Base-by-base conservation (phyloP, 1,139 yeast genomes). In the Debaryomyces robertsiae region DNA sequence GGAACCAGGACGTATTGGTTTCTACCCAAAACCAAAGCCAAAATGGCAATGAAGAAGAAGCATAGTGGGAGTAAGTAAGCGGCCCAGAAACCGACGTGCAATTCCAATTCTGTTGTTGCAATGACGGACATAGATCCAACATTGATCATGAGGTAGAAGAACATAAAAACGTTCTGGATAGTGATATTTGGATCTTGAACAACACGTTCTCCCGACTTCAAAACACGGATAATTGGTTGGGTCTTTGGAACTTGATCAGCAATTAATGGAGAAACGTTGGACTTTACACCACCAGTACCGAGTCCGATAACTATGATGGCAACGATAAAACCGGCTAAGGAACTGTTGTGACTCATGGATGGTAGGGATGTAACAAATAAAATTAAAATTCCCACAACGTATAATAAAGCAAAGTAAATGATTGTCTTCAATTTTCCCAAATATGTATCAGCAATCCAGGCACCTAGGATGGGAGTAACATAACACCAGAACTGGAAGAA, bases 401-500 rank as follows among this genome's bases (percentile, higher is more conserved):
- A 87, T 41, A 84, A 54, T 46, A 73, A 68, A 46, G 84, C 68
- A 53, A 82, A 82, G 38, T 73, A 69, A 57, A 78, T 74, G 54
- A 87, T 84, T 36, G 94, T 82, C 54, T 73, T 78, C 66, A 77
- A 81, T 59, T 84, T 82, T 45, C 95, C 94, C 69, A 79, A 76
- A 61, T 69, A 81, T 50, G 85, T 79, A 63, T 87, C 95, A 40
- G 94, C 81, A 25, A 86, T 52, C 64, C 82, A 79, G 43, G 91
- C 95, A 57, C 91, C 91, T 43, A 82, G 67, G 44, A 87, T 73
- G 27, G 95, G 95, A 35, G 93, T 83, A 36, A 85, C 73, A 59
- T 87, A 87, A 58, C 91, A 84, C 85, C 90, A 82, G 58, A 87
- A 86, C 58, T 84, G 88, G 73, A 85, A 81, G 55, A 85, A 81